Evolutionary conservation across 768 basidiomycete genomes (phyloP).

Genomic region (Mycena sanguinolenta): DNA sequence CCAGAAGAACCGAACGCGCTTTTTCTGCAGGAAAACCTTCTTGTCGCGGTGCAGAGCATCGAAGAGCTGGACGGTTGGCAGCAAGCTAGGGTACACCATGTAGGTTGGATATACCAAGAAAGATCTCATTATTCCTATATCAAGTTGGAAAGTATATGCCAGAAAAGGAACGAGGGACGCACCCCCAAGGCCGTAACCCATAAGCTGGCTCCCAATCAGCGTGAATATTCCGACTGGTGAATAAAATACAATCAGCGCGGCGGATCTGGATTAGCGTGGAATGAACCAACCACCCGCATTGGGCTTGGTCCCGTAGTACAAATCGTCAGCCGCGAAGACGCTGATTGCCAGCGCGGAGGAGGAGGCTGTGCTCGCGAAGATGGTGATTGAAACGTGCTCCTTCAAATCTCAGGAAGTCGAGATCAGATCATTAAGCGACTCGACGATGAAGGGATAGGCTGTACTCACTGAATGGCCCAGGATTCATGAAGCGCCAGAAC

Average conservation of each 20-base stretch:
- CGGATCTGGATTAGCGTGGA: too few relatives aligned
- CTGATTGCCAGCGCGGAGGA: conserved; percentile 70
- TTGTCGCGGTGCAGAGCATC: conserved; percentile 63
- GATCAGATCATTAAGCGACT: background rate
- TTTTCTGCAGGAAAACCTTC: conserved; percentile 58
- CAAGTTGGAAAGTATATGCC: conserved; percentile 48
- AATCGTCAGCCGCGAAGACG: conserved; percentile 69
- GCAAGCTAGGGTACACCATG: conserved; percentile 58
- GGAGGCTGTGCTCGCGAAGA: conserved; percentile 72
- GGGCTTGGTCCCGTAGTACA: conserved; percentile 59
- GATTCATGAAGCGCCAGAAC: conserved; percentile 72
- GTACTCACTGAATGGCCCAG: conserved; percentile 72
- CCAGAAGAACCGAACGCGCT: conserved; percentile 72
- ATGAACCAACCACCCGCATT: too few relatives aligned
- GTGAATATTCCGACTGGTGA: conserved; percentile 60
- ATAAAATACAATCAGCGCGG: too few relatives aligned
- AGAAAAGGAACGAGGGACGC: conserved; percentile 58
- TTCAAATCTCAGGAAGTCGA: conserved; percentile 52
- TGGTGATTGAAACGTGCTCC: conserved; percentile 74
- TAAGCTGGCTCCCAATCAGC: conserved; percentile 53
- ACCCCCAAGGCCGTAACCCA: conserved; percentile 56
- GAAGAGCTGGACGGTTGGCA: conserved; percentile 55
- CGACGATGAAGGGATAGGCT: background rate
- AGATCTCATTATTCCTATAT: conserved; percentile 25
- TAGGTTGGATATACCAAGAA: conserved; percentile 42